phyloP scores from a whole-genome alignment of 192 early-diverging fungal genomes.

The Backusella circina region DNA sequence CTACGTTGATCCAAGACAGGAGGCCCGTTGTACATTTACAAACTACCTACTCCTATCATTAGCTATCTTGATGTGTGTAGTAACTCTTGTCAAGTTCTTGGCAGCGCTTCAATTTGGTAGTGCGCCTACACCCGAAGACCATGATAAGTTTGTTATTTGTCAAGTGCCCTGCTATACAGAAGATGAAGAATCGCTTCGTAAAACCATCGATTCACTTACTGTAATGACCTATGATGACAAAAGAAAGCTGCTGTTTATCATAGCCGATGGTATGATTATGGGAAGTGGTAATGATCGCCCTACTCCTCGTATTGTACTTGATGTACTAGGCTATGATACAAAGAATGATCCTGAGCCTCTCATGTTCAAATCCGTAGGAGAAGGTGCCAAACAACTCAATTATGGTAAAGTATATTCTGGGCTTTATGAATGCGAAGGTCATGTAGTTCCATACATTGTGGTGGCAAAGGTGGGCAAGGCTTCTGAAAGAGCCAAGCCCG shows the following conservation, averaged over 20 bases:
- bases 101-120: constrained; percentile 75
- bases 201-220: constrained; percentile 84
- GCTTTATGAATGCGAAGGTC: constrained; percentile 88
- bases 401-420: constrained; percentile 97
- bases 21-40: constrained; percentile 51
- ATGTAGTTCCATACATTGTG: constrained; percentile 90
- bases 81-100: constrained; percentile 77
- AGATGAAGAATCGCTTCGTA: constrained; percentile 78
- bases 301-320: constrained; percentile 92
- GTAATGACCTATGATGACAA: constrained; percentile 83
- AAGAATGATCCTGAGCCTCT: constrained; percentile 72
- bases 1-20: constrained; percentile 57
- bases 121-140: constrained; percentile 75
- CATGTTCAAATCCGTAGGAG: constrained; percentile 86
- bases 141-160: constrained; percentile 96
- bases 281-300: constrained; percentile 96
- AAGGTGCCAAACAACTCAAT: constrained; percentile 90
- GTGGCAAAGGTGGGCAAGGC: constrained; percentile 92
- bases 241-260: constrained; percentile 83
- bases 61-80: constrained; percentile 62
- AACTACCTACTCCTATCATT: constrained; percentile 65
- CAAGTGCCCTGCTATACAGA: constrained; percentile 97
- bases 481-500: constrained; percentile 79
- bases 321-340: constrained; percentile 86
- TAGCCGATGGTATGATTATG: constrained; percentile 93